These are phyloP conservation scores for Craterostigma plantagineum DNA, from an alignment of 257 asterid genomes.

Conservation along the genomic window DNA sequence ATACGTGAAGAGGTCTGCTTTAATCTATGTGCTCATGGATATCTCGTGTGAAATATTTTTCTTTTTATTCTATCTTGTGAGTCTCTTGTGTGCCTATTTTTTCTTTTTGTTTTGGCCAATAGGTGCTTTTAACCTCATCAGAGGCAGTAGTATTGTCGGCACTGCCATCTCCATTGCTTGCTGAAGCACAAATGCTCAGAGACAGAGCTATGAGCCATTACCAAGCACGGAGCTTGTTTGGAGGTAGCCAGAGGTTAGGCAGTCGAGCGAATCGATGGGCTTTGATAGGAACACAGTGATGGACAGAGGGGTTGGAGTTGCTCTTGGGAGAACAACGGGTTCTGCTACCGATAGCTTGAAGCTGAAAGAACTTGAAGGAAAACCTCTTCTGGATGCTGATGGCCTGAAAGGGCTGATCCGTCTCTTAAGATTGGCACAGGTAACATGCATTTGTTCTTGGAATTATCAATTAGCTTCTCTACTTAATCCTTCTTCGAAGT, in stretches of 20 bases:
- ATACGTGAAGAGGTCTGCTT: conserved; percentile 81
- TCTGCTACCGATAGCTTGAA: conserved; percentile 60
- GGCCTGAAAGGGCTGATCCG: conserved; percentile 88
- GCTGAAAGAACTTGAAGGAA: conserved; percentile 89
- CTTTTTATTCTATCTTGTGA: not conserved
- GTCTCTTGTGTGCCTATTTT: not conserved
- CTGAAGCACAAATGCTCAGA: conserved; percentile 98
- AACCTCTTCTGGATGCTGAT: conserved; percentile 74
- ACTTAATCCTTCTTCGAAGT: too few relatives aligned
- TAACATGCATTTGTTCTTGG: conserved; percentile 11
- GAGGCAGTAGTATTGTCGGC: conserved; percentile 91
- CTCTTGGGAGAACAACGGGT: conserved; percentile 65
- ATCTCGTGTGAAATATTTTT: too few relatives aligned
- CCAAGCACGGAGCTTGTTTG: conserved; percentile 96
- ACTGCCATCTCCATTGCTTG: conserved; percentile 91
- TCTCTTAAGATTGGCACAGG: conserved; percentile 79
- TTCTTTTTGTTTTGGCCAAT: conserved; percentile 10
- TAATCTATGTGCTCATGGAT: too few relatives aligned
- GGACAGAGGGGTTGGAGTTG: conserved; percentile 93
- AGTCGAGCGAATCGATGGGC: conserved; percentile 62
- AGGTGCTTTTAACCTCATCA: conserved; percentile 95
- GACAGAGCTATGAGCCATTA: conserved; percentile 97
- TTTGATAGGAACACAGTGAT: conserved; percentile 69
- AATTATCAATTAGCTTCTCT: too few relatives aligned
- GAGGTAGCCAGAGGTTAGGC: conserved; percentile 69